phyloP scores from a whole-genome alignment of 208 protist species.

The Acanthamoeba quina region DNA sequence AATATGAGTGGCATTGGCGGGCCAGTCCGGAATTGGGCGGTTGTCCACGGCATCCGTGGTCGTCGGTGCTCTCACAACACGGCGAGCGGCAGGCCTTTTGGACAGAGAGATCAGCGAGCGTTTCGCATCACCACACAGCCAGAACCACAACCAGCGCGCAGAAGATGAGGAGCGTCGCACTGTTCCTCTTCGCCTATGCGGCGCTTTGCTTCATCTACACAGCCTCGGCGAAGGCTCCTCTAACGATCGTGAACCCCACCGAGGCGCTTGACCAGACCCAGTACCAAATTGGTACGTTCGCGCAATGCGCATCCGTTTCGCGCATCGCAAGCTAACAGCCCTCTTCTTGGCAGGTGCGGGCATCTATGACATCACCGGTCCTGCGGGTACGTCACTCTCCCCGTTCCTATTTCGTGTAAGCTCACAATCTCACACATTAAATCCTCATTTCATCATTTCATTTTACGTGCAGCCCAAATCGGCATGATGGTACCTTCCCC shows the following conservation, averaged over 20 bases:
- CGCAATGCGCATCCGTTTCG: background rate
- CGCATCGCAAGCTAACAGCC: background rate
- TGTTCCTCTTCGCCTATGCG: slow-evolving; percentile 7
- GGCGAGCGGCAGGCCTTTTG: no score
- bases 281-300: slow-evolving; percentile 24
- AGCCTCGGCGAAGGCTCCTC: background rate
- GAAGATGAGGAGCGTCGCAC: background rate
- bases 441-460: background rate
- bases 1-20: no score
- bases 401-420: background rate
- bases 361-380: slow-evolving; percentile 86
- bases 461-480: slow-evolving; percentile 37
- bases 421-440: background rate
- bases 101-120: no score
- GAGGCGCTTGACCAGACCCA: background rate
- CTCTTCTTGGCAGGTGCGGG: slow-evolving; percentile 71
- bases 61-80: no score
- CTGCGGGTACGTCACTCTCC: slow-evolving; percentile 69
- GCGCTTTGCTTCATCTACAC: background rate
- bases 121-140: no score
- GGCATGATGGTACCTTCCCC: slow-evolving; percentile 29
- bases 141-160: background rate
- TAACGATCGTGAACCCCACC: background rate
- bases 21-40: no score
- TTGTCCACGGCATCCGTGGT: no score